These are phyloP conservation scores for Plasmodium relictum DNA, from an alignment of 169 alveolate species.

Conservation along the genomic window DNA sequence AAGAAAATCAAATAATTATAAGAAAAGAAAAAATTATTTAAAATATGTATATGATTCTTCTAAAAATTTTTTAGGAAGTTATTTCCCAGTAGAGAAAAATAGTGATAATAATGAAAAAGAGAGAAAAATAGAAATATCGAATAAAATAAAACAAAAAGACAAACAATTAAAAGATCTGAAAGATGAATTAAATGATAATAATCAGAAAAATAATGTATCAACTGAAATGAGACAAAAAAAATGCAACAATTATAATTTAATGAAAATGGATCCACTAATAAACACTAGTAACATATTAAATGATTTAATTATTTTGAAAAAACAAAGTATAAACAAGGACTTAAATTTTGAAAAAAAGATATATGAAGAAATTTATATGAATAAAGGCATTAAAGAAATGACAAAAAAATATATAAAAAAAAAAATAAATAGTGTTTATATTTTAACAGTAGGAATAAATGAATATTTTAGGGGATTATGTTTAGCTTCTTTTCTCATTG, in stretches of 20 bases:
- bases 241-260: not conserved
- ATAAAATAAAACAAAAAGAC: not conserved
- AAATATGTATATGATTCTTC: constrained; percentile 52
- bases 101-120: not conserved
- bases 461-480: constrained; percentile 73
- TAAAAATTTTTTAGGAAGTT: constrained; percentile 50
- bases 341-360: constrained; percentile 53
- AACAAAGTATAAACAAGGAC: constrained; percentile 29
- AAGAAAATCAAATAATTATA: constrained; percentile 35
- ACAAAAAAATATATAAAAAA: constrained; percentile 64
- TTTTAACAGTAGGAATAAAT: constrained; percentile 75
- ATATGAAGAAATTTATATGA: constrained; percentile 75
- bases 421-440: constrained; percentile 64
- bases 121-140: not conserved
- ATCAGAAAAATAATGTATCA: constrained; percentile 1
- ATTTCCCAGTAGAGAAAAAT: constrained; percentile 41
- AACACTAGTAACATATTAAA: constrained; percentile 10
- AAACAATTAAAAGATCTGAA: not conserved
- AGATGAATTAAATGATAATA: not conserved
- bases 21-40: constrained; percentile 41
- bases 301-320: constrained; percentile 38
- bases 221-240: not conserved
- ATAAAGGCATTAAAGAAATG: constrained; percentile 40
- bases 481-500: constrained; percentile 75
- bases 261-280: not conserved